Base-by-base conservation (phyloP, 2,329 filamentous ascomycete species). In the Aspergillus sp. region DNA sequence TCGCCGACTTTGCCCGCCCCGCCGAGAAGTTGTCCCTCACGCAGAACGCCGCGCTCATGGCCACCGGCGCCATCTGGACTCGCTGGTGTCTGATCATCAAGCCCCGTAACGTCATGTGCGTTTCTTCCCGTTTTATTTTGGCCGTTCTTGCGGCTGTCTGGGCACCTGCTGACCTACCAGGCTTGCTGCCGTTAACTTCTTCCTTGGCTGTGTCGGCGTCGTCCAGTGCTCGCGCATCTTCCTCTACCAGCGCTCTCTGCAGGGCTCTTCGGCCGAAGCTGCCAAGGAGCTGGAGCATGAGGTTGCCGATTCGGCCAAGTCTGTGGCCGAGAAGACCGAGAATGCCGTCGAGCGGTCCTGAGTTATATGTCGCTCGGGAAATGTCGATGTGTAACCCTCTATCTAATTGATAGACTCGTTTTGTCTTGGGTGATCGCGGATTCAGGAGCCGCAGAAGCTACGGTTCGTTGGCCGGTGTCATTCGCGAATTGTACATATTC, bases 1-100 rank as follows among this genome's bases (percentile, higher is more conserved):
- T 93, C 57, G 80, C 85, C 50, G 91, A 98, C 69, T 83, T 98
- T 60, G 74, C 80, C 42, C 86, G 91, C 48, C 91, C 91, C 19
- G 86, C 83, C 42, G 84, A 93, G 62, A 86, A 86, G 63, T 84
- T 98, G 48, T 95, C 88, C 25, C 69, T 95, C 42, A 91, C 84
- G 17, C 88, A 95, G 67, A 98, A 96, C 68, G 71, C 71, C 31
- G 89, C 91, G 38, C 75, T 98, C 48, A 91, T 85, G 57, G 79
- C 79, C 50, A 98, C 91, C 7, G 91, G 91, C 47, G 66, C 82
- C 45, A 98, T 98, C 73, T 98, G 91, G 91, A 98, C 91, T 28
- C 78, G 91, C 47, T 98, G 91, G 91, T 98, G 91, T 72, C 73
- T 96, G 58, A 82, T 98, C 62, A 98, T 98, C 67, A 86, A 79